Conservation (phyloP, 106 monocot genomes). For the Alisma plantagoaquatica region DNA sequence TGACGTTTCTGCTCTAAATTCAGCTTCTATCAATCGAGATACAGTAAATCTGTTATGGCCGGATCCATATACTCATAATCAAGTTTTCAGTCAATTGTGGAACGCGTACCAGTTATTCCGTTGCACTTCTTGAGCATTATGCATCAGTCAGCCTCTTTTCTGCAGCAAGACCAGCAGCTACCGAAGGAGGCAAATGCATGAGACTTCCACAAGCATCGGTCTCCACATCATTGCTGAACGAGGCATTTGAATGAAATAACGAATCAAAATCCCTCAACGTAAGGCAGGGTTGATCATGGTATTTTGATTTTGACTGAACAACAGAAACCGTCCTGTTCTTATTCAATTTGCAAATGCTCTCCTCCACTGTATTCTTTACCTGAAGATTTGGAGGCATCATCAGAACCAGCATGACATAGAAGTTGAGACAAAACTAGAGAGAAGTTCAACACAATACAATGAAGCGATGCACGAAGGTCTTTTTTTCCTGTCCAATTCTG, state of each 20-base stretch:
- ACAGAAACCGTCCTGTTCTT: constrained; percentile 30
- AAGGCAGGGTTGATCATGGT: constrained; percentile 47
- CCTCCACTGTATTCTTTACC: constrained; percentile 86
- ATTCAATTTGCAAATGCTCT: constrained; percentile 83
- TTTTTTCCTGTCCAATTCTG: constrained; percentile 78
- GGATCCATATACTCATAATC: no score
- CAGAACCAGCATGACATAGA: no score
- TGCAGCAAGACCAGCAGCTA: constrained; percentile 78
- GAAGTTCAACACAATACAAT: no score
- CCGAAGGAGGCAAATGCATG: constrained; percentile 53
- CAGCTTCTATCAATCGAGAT: no score
- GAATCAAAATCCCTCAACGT: constrained; percentile 68
- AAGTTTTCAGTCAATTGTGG: no score
- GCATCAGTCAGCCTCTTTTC: constrained; percentile 64
- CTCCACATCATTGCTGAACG: background rate
- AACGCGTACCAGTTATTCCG: no score
- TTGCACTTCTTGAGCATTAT: no score
- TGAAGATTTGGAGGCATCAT: no score
- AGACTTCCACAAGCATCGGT: constrained; percentile 30
- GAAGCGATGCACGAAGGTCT: constrained; percentile 90
- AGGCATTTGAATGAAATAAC: constrained; percentile 36
- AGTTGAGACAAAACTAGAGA: no score
- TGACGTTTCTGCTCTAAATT: no score
- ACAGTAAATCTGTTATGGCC: no score
- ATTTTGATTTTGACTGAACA: constrained; percentile 32